Evolutionary conservation across 2,329 filamentous ascomycete genomes (phyloP).

Genomic region (Juglanconis sp.): DNA sequence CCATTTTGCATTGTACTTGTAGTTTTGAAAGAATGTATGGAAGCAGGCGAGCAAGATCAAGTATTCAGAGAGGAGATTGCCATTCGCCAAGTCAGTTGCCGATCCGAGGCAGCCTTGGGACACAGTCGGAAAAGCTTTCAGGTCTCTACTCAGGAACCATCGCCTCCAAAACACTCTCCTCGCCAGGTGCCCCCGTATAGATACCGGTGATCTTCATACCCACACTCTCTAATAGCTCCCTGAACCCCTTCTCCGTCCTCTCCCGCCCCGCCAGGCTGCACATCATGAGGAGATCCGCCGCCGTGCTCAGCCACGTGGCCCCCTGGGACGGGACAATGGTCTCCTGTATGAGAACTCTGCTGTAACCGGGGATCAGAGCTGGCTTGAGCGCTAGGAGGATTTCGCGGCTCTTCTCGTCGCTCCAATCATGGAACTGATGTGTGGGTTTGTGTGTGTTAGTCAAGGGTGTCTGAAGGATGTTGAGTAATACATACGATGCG

Average conservation of each 20-base stretch:
- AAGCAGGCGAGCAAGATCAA: too few relatives aligned
- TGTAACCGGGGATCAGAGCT: slow-evolving; percentile 29
- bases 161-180: slow-evolving; percentile 3
- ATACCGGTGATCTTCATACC: slow-evolving; percentile 34
- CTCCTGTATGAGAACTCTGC: slow-evolving; percentile 30
- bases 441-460: too few relatives aligned
- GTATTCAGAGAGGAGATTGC: too few relatives aligned
- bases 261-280: slow-evolving; percentile 31
- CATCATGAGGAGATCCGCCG: slow-evolving; percentile 37
- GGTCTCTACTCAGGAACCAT: background rate
- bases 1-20: too few relatives aligned
- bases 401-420: slow-evolving; percentile 29
- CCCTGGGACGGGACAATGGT: slow-evolving; percentile 29
- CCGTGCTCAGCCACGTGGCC: slow-evolving; percentile 35
- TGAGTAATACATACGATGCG: slow-evolving; percentile 24
- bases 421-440: slow-evolving; percentile 34
- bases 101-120: too few relatives aligned
- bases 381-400: slow-evolving; percentile 31
- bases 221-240: slow-evolving; percentile 26
- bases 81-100: too few relatives aligned
- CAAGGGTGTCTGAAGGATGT: background rate
- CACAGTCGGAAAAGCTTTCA: too few relatives aligned
- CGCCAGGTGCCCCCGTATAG: slow-evolving; percentile 20
- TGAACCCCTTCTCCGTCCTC: slow-evolving; percentile 35
- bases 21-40: too few relatives aligned